Percentiles rank a stretch among this genome's conserved stretches.
Conservation (phyloP, 1,139 yeast genomes). For the Kodamaea arcana region DNA sequence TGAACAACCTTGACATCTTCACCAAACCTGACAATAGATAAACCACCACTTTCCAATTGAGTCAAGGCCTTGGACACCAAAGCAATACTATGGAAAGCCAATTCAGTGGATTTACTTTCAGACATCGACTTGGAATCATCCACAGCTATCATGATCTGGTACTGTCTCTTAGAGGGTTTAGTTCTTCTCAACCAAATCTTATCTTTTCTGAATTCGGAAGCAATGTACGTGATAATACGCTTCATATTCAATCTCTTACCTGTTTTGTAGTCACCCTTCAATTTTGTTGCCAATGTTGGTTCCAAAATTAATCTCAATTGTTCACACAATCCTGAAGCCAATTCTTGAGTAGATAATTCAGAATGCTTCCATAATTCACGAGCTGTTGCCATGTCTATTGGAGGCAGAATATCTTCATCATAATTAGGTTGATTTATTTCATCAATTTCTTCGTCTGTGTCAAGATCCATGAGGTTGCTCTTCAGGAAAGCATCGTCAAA, state of each 20-base stretch:
- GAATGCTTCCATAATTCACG: slow-evolving; percentile 77
- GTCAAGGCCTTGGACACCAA: slow-evolving; percentile 91
- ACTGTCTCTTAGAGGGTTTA: slow-evolving; percentile 94
- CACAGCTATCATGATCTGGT: slow-evolving; percentile 95
- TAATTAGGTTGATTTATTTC: slow-evolving; percentile 25
- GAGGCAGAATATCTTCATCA: slow-evolving; percentile 30
- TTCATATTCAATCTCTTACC: slow-evolving; percentile 98
- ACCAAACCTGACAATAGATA: slow-evolving; percentile 90
- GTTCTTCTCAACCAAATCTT: slow-evolving; percentile 98
- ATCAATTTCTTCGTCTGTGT: slow-evolving; percentile 21
- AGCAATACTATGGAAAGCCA: slow-evolving; percentile 94
- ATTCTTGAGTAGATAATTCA: slow-evolving; percentile 78
- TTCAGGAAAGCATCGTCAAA: slow-evolving; percentile 19
- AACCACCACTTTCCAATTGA: slow-evolving; percentile 90
- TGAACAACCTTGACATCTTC: slow-evolving; percentile 81
- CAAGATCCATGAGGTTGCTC: slow-evolving; percentile 25
- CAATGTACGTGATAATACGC: slow-evolving; percentile 95
- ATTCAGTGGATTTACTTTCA: slow-evolving; percentile 81
- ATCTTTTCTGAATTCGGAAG: slow-evolving; percentile 95
- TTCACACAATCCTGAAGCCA: slow-evolving; percentile 86
- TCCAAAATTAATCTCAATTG: slow-evolving; percentile 89
- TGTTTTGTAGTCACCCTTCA: slow-evolving; percentile 93
- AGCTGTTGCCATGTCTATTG: slow-evolving; percentile 60
- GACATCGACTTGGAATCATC: slow-evolving; percentile 98
- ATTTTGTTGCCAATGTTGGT: slow-evolving; percentile 91